Percentiles rank a stretch among this genome's conserved stretches.
Evolutionary conservation across 106 monocot species (phyloP).

Genomic region (Xerophyta viscosa): DNA sequence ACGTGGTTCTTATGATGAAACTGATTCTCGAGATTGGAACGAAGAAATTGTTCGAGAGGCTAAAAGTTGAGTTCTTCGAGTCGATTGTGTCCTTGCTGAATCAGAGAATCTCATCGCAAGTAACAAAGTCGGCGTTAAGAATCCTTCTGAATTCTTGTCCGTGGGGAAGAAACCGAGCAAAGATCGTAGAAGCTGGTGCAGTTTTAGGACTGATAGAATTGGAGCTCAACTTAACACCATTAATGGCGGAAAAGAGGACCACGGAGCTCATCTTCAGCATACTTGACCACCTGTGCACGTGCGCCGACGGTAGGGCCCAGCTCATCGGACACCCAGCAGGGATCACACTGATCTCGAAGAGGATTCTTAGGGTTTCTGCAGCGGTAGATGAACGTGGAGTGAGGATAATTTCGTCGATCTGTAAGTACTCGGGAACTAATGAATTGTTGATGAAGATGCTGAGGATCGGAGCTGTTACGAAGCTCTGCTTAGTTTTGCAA

Average conservation of each 20-base stretch:
- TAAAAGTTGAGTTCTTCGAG: slow-evolving; percentile 19
- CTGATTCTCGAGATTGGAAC: slow-evolving; percentile 12
- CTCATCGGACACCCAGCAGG: slow-evolving; percentile 50
- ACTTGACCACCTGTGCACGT: slow-evolving; percentile 45
- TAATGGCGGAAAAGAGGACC: slow-evolving; percentile 16
- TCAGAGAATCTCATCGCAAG: slow-evolving; percentile 35
- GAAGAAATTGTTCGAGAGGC: slow-evolving; percentile 6
- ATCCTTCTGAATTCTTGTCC: slow-evolving; percentile 23
- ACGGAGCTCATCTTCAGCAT: slow-evolving; percentile 40
- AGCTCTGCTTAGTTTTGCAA: slow-evolving; percentile 43
- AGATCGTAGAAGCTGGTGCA: slow-evolving; percentile 41
- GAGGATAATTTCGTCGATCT: slow-evolving; percentile 36
- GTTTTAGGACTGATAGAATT: slow-evolving; percentile 42
- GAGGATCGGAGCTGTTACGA: slow-evolving; percentile 43
- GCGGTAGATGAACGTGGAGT: slow-evolving; percentile 46
- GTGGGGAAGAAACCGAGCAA: slow-evolving; percentile 49
- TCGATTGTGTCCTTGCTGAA: slow-evolving; percentile 22
- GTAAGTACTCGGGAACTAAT: slow-evolving; percentile 26
- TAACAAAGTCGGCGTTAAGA: slow-evolving; percentile 33
- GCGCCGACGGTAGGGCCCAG: slow-evolving; percentile 66
- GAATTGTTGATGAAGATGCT: slow-evolving; percentile 56
- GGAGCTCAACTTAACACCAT: slow-evolving; percentile 15
- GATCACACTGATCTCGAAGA: slow-evolving; percentile 55
- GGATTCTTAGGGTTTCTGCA: slow-evolving; percentile 40
- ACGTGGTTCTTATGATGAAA: slow-evolving; percentile 32